Evolutionary conservation across 1,139 yeast species (phyloP), one percentile per base, ranked within the genome.

Genomic region (Debaryomycetaceae sp.): DNA sequence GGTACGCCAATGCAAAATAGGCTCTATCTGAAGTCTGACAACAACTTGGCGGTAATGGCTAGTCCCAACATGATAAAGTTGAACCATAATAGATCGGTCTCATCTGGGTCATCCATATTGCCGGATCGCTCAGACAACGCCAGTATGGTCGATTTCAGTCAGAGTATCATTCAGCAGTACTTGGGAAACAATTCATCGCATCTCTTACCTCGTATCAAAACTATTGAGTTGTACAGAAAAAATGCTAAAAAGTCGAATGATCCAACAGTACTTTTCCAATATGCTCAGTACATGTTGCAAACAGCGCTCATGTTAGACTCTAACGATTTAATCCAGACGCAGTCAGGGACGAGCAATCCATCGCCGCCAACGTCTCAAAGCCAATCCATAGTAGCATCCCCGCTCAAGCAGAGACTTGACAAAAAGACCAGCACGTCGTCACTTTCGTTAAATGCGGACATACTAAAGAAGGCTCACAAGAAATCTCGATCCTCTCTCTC

Each of bases 201-300:
- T 30, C 72, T 89, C 51, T 66, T 89, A 58, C 95, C 97, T 9
- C 75, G 96, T 51, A 81, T 87, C 64, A 83, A 87, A 60, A 89
- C 97, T 6, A 81, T 93, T 50, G 97, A 91, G 54, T 74, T 89
- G 70, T 91, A 91, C 67, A 77, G 95, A 45, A 79, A 85, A 55
- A 91, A 88, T 58, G 96, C 96, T 20, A 85, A 85, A 58, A 87
- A 84, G 57, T 80, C 91, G 13, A 85, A 84, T 57, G 97, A 91
- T 59, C 96, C 97, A 1, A 81, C 80, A 24, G 85, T 88, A 17
- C 78, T 90, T 56, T 89, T 89, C 64, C 93, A 89, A 58, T 90
- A 88, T 60, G 97, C 97, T 1, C 96, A 90, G 65, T 88, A 87
- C 62, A 85, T 87, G 85, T 70, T 89, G 44, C 95, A 88, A 63